These are phyloP conservation scores for Aspergillus leporis DNA, from an alignment of 495 filamentous ascomycete genomes.

Conservation along the genomic window DNA sequence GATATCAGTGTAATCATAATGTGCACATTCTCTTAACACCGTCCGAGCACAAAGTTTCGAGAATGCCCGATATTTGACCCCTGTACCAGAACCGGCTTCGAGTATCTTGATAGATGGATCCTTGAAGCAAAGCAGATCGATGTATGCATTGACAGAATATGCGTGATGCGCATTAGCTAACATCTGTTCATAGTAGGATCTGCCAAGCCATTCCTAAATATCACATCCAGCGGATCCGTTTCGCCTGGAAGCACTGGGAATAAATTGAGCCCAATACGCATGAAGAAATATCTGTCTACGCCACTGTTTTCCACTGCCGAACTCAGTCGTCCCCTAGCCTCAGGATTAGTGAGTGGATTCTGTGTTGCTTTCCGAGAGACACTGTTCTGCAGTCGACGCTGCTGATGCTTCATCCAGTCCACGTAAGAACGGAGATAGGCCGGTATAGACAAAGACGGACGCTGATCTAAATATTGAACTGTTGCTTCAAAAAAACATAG, in stretches of 20 bases:
- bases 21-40: neutral
- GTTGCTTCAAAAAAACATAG: neutral
- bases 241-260: neutral
- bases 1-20: constrained; percentile 4
- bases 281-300: neutral
- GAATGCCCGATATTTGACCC: neutral
- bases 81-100: neutral
- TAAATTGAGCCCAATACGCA: neutral
- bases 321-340: neutral
- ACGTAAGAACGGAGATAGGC: neutral
- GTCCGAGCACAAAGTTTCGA: neutral
- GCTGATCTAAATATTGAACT: neutral
- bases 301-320: neutral
- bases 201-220: neutral
- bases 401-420: neutral
- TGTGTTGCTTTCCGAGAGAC: neutral
- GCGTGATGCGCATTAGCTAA: neutral
- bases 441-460: neutral
- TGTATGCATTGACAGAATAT: neutral
- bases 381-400: neutral
- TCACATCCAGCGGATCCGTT: neutral
- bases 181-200: neutral
- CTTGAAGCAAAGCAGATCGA: neutral
- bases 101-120: neutral
- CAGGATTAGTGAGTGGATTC: neutral